These are phyloP conservation scores for Hypericum androsaemum DNA, from an alignment of 345 rosid genomes.

Conservation along the genomic window DNA sequence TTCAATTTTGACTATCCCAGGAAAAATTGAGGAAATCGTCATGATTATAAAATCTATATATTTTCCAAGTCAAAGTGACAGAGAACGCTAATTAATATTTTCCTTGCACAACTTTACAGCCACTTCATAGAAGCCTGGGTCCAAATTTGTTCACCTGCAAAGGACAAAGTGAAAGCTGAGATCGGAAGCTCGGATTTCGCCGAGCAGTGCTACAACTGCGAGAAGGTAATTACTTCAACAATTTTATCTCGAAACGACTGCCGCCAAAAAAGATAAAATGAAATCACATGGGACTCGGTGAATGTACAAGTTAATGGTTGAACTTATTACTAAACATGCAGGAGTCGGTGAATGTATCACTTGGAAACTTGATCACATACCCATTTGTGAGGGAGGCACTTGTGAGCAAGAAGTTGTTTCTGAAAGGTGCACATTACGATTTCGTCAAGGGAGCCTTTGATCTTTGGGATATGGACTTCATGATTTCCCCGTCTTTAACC, in stretches of 20 bases:
- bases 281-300: too few species aligned
- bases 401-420: conserved; percentile 33
- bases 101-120: conserved; percentile 26
- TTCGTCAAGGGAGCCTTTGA: conserved; percentile 59
- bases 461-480: conserved; percentile 48
- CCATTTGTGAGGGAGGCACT: conserved; percentile 67
- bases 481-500: not conserved
- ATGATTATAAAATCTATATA: too few species aligned
- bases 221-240: conserved; percentile 40
- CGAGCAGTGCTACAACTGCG: conserved; percentile 74
- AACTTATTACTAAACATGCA: conserved; percentile 8
- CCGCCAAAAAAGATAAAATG: too few species aligned
- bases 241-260: not conserved
- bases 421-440: conserved; percentile 74
- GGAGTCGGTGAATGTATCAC: conserved; percentile 77
- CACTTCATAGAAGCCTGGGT: conserved; percentile 93
- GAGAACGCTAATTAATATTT: not conserved
- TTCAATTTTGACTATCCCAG: too few species aligned
- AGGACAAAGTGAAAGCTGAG: conserved; percentile 54
- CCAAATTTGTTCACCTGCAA: conserved; percentile 64
- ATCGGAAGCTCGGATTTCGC: conserved; percentile 27
- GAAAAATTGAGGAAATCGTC: too few species aligned
- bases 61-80: conserved; percentile 5
- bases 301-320: too few species aligned
- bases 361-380: conserved; percentile 63